Evolutionary conservation across 192 early-diverging fungal genomes (phyloP), one percentile per base, ranked within the genome.

Genomic region (Coemansia sp.): DNA sequence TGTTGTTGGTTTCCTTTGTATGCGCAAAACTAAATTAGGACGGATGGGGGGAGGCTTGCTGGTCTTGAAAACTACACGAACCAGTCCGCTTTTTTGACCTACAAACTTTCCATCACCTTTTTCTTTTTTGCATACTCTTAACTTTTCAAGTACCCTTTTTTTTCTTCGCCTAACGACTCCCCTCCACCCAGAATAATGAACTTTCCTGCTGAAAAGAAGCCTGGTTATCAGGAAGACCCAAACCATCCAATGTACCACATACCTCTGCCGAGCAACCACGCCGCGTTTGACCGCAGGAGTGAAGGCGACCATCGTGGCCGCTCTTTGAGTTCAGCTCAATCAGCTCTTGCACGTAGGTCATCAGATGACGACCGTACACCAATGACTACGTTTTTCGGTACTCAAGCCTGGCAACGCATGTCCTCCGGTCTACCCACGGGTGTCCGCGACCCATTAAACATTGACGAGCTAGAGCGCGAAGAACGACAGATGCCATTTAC

Each of bases 401-500:
- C 58, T 3, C 73, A 69, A 46, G 68, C 73, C 15, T 83, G 81
- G 81, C 81, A 79, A 64, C 81, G 73, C 38, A 69, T 78, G 73
- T 83, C 80, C 43, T 67, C 75, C 5, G 72, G 64, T 1, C 68
- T 83, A 22, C 81, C 81, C 22, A 65, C 73, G 41, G 81, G 73
- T 5, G 81, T 84, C 47, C 81, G 71, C 29, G 81, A 84, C 65
- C 81, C 81, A 24, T 71, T 84, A 13, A 84, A 84, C 69, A 84
- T 84, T 29, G 76, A 84, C 40, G 81, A 84, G 73, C 76, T 84
- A 44, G 81, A 84, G 71, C 76, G 81, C 61, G 81, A 84, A 22
- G 81, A 84, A 68, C 69, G 76, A 41, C 76, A 78, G 58, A 83
- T 83, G 81, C 75, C 80, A 20, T 83, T 55, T 22, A 83, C 80